Conservation (phyloP, 371 early-diverging fungal genomes). For the Coemansia sp. region DNA sequence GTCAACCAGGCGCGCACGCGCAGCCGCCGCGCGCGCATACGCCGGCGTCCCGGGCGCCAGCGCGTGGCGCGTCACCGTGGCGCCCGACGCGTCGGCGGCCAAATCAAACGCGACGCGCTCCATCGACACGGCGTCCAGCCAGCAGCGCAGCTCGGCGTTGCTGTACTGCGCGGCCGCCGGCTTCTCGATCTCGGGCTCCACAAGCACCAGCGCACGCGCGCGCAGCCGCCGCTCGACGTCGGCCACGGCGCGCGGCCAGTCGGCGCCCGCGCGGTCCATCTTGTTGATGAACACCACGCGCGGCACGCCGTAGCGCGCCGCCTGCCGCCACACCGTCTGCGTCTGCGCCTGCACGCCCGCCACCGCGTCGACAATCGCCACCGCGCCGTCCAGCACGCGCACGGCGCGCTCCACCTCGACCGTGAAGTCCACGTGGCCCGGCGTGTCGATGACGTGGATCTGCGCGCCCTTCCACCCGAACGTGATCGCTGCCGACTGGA, state of each 20-base stretch:
- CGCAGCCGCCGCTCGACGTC: constrained; percentile 69
- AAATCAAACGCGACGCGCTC: constrained; percentile 68
- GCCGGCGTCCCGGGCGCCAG: constrained; percentile 28
- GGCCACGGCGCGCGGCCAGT: constrained; percentile 59
- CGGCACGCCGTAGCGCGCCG: constrained; percentile 79
- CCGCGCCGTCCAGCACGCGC: constrained; percentile 92
- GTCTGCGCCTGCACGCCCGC: constrained; percentile 98
- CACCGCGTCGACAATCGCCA: constrained; percentile 89
- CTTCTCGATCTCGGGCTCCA: constrained; percentile 60
- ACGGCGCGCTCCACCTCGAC: constrained; percentile 93
- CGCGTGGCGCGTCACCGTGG: constrained; percentile 53
- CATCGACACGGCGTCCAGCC: constrained; percentile 81
- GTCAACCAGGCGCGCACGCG: constrained; percentile 66
- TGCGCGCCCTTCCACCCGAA: constrained; percentile 84
- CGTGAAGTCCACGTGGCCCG: constrained; percentile 96
- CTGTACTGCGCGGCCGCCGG: background rate
- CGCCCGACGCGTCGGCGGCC: constrained; percentile 41
- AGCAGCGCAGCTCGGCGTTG: constrained; percentile 52
- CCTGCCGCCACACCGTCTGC: constrained; percentile 90
- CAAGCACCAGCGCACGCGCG: constrained; percentile 68
- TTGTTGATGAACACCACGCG: constrained; percentile 92
- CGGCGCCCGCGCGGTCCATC: constrained; percentile 86
- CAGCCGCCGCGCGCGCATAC: constrained; percentile 4
- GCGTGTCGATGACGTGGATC: constrained; percentile 94
- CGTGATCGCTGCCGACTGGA: constrained; percentile 92